Conservation (phyloP, 2,329 filamentous ascomycete genomes). For the Fusarium marasasianum region DNA sequence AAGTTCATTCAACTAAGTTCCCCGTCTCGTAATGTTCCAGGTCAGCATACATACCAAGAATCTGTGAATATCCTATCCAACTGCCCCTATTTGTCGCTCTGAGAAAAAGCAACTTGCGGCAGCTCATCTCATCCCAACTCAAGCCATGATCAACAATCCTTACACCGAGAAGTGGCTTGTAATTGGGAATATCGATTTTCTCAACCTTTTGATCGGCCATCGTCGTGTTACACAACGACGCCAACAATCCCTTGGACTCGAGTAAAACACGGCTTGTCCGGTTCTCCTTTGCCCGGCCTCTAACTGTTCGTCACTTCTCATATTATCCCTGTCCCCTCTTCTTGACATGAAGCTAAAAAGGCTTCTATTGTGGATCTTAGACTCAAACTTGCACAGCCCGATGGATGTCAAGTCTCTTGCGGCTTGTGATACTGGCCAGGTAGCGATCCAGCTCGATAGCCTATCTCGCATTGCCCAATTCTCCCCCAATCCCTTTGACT, state of each 20-base stretch:
- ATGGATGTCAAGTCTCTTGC: neutral
- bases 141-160: neutral
- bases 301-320: neutral
- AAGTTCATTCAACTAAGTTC: neutral
- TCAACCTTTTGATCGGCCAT: neutral
- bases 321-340: neutral
- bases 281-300: neutral
- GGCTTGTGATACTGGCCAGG: neutral
- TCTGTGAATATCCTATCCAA: neutral
- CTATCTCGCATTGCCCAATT: neutral
- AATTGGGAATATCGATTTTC: neutral
- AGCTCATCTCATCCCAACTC: constrained; percentile 5
- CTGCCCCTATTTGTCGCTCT: neutral
- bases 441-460: neutral
- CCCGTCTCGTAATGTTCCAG: neutral
- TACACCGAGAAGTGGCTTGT: constrained; percentile 10
- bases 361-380: constrained; percentile 1
- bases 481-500: neutral
- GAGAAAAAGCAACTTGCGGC: constrained; percentile 23
- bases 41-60: neutral
- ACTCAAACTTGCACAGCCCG: neutral
- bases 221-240: constrained; percentile 18
- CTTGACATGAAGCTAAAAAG: constrained; percentile 1
- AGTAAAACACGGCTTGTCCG: constrained; percentile 1
- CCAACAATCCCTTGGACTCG: constrained; percentile 1